A percentile compares a stretch with the other conserved stretches of the same genome.
phyloP scores from a whole-genome alignment of 306 rosid species.

The Elaeagnus macrophylla region DNA sequence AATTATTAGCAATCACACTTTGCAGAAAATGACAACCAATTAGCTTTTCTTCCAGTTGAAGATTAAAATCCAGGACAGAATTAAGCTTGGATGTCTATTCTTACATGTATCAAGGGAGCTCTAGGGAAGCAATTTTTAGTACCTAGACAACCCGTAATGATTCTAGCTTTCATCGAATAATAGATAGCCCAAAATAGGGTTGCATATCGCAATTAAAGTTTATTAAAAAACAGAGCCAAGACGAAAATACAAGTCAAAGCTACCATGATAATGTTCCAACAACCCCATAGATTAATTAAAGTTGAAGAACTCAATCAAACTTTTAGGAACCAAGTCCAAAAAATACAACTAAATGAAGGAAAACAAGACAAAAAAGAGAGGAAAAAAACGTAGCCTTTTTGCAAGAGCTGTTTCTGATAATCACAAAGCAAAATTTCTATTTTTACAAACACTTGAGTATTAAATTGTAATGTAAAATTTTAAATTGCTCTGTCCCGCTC shows the following conservation, averaged over 20 bases:
- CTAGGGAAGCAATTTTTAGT: neutral
- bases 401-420: too few species aligned
- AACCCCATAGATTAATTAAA: neutral
- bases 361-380: too few species aligned
- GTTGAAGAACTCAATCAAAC: neutral
- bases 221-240: slow-evolving; percentile 9
- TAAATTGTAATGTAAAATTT: too few species aligned
- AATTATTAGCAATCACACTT: neutral
- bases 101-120: neutral
- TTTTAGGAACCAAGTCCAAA: neutral
- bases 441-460: too few species aligned
- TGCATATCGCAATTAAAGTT: neutral
- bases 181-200: neutral
- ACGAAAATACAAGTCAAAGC: neutral
- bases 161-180: neutral
- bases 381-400: too few species aligned
- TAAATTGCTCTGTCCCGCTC: too few species aligned
- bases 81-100: neutral
- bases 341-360: too few species aligned
- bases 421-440: too few species aligned
- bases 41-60: neutral
- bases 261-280: neutral
- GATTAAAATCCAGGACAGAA: neutral
- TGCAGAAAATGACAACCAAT: neutral
- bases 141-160: neutral